A percentile compares a stretch with the other conserved stretches of the same genome.
Conservation (phyloP, 768 basidiomycete genomes). For the Phylloporus scabripes region DNA sequence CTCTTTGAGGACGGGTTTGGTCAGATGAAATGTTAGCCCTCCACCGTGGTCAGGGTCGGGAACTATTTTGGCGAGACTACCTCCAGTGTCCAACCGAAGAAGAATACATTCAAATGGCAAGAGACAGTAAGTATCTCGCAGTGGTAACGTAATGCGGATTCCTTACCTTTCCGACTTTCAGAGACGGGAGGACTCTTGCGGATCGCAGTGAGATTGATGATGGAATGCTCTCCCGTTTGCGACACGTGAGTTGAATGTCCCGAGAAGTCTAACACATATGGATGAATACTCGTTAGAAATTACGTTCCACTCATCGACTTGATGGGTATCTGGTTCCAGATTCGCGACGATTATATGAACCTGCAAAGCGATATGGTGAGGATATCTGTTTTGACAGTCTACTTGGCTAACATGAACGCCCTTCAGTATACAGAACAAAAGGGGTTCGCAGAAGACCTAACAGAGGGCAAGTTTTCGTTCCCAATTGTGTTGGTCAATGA, state of each 20-base stretch:
- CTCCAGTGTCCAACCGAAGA: slow-evolving; percentile 89
- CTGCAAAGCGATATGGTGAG: slow-evolving; percentile 23
- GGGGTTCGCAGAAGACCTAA: slow-evolving; percentile 89
- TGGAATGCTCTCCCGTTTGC: slow-evolving; percentile 66
- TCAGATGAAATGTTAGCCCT: slow-evolving; percentile 68
- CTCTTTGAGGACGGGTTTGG: not conserved
- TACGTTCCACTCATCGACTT: slow-evolving; percentile 54
- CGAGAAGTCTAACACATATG: not conserved
- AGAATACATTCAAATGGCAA: slow-evolving; percentile 93
- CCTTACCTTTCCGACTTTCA: slow-evolving; percentile 28
- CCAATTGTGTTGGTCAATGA: too few species aligned
- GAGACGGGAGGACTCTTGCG: slow-evolving; percentile 94
- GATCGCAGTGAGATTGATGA: slow-evolving; percentile 91
- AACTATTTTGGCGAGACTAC: slow-evolving; percentile 90
- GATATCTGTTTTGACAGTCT: not conserved
- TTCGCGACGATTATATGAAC: slow-evolving; percentile 51
- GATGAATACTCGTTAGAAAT: slow-evolving; percentile 31
- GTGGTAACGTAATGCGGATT: not conserved
- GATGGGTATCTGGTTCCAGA: slow-evolving; percentile 55
- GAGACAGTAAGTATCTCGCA: slow-evolving; percentile 61
- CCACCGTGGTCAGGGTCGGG: slow-evolving; percentile 91
- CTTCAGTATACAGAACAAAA: slow-evolving; percentile 75
- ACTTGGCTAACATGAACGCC: not conserved
- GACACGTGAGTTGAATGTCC: slow-evolving; percentile 43
- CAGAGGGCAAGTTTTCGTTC: slow-evolving; percentile 97